Conservation (phyloP, 345 rosid genomes). For the Gossypium rotundifolium region DNA sequence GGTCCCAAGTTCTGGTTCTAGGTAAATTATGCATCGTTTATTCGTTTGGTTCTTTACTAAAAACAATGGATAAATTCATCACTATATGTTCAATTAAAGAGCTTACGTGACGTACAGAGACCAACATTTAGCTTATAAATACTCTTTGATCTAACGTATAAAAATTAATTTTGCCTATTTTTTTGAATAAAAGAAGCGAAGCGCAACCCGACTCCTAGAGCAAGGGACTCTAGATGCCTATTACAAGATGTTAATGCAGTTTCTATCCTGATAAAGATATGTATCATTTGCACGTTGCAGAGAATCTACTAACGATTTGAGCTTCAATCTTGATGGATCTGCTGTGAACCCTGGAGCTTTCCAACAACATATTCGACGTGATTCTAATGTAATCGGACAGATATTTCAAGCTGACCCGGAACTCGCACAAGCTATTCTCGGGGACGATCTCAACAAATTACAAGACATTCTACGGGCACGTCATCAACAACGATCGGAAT, state of each 20-base stretch:
- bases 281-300: slow-evolving; percentile 53
- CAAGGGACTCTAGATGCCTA: not conserved
- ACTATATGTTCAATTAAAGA: too few relatives aligned
- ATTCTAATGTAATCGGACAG: slow-evolving; percentile 71
- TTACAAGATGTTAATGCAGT: not conserved
- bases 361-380: slow-evolving; percentile 72
- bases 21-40: slow-evolving; percentile 28
- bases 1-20: slow-evolving; percentile 50
- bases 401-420: slow-evolving; percentile 89
- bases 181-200: too few relatives aligned
- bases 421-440: slow-evolving; percentile 77
- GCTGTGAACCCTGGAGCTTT: slow-evolving; percentile 85
- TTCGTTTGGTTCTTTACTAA: not conserved
- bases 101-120: too few relatives aligned
- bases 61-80: too few relatives aligned
- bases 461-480: slow-evolving; percentile 69
- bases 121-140: too few relatives aligned
- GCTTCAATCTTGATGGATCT: slow-evolving; percentile 82
- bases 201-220: too few relatives aligned
- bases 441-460: slow-evolving; percentile 75
- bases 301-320: slow-evolving; percentile 42
- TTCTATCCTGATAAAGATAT: not conserved
- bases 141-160: too few relatives aligned
- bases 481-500: slow-evolving; percentile 58
- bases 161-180: too few relatives aligned